A percentile compares a stretch with the other conserved stretches of the same genome.
Conservation (phyloP, 768 basidiomycete genomes). For the Kwoniella botswanensis region DNA sequence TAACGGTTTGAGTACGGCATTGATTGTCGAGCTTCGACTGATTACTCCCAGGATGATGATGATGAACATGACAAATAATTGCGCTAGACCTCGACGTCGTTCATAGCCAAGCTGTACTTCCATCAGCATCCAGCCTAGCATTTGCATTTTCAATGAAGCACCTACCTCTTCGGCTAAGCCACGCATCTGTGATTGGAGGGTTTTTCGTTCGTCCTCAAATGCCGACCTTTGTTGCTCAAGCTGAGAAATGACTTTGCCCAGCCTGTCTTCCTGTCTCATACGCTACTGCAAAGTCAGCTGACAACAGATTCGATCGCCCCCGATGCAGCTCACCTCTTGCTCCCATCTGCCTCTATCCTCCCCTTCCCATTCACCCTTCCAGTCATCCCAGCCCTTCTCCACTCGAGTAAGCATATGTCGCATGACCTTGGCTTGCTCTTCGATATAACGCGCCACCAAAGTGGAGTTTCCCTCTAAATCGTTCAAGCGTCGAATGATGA, state of each 20-base stretch:
- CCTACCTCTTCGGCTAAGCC: slow-evolving; percentile 79
- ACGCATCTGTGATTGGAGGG: slow-evolving; percentile 72
- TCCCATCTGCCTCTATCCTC: slow-evolving; percentile 45
- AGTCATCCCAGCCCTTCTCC: slow-evolving; percentile 44
- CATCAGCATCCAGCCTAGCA: neutral
- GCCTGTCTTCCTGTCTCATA: slow-evolving; percentile 59
- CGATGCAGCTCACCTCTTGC: slow-evolving; percentile 40
- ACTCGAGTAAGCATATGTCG: slow-evolving; percentile 68
- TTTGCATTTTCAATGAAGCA: neutral
- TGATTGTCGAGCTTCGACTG: slow-evolving; percentile 57
- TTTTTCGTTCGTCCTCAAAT: slow-evolving; percentile 72
- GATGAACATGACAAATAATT: slow-evolving; percentile 79
- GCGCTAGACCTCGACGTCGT: slow-evolving; percentile 85
- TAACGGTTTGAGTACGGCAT: slow-evolving; percentile 45
- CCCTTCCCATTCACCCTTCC: slow-evolving; percentile 37
- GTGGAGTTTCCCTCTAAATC: slow-evolving; percentile 86
- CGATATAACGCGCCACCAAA: slow-evolving; percentile 80
- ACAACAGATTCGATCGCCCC: neutral
- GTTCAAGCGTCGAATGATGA: slow-evolving; percentile 89
- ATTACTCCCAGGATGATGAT: slow-evolving; percentile 85
- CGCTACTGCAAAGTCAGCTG: slow-evolving; percentile 35
- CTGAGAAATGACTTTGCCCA: slow-evolving; percentile 76
- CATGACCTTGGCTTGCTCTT: slow-evolving; percentile 80
- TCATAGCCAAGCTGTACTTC: slow-evolving; percentile 74
- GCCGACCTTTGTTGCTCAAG: slow-evolving; percentile 65